Evolutionary conservation across 352 stramenopile genomes (phyloP), one percentile per base, ranked within the genome.

Genomic region (Bremia lactucae): DNA sequence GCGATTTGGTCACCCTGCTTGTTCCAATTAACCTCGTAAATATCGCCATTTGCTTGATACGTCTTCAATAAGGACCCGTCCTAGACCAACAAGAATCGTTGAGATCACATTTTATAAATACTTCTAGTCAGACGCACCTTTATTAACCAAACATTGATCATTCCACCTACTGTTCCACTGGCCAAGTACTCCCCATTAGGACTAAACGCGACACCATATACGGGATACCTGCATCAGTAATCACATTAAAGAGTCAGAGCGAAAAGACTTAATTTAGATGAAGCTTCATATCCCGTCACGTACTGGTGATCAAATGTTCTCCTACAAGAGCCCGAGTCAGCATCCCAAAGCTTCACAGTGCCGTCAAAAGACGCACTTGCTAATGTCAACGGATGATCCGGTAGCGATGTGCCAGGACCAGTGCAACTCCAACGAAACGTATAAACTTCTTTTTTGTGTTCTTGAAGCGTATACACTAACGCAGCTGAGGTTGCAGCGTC

Each of bases 1-100:
- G 81, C 78, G 62, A 95, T 81, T 57, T 88, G 65, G 57, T 76
- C 74, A 42, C 84, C 81, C 51, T 86, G 56, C 52, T 78, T 73
- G 72, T 97, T 98, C 95, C 95, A 99, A 60, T 96, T 96, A 52
- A 99, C 93, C 71, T 99, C 95, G 77, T 98, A 99, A 70, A 98
- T 98, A 75, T 98, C 95, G 36, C 87, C 87, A 65, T 84, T 80
- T 36, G 80, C 84, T 68, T 94, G 70, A 61, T 89, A 94, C 62
- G 74, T 85, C 65, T 92, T 91, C 33, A 84, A 63, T 55, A 94
- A 67, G 28, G 60, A 64, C 11, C 76, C 71, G 22, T 89, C 75
- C 79, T 91, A n/a, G n/a, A n/a, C n/a, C n/a, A n/a, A n/a, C n/a
- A n/a, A n/a, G n/a, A n/a, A n/a, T 39, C 21, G 20, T 22, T 10